Conservation (phyloP, 139 green algal species). For the Coelastrella sp. region DNA sequence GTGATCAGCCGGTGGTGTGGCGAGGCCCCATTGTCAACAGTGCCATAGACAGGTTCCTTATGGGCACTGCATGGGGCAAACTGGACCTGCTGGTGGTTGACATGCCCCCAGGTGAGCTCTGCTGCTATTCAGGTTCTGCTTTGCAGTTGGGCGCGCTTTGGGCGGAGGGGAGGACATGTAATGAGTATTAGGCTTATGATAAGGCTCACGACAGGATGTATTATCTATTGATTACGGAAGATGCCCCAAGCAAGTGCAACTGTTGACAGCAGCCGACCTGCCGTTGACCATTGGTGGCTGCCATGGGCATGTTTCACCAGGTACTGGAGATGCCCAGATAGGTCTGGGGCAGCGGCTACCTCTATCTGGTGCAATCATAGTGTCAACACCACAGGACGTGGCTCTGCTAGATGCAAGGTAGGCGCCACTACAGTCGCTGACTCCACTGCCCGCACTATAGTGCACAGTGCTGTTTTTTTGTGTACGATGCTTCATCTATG, state of each 20-base stretch:
- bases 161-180: too few species aligned
- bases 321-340: conserved; percentile 84
- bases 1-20: conserved; percentile 86
- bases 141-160: too few species aligned
- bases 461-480: background rate
- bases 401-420: conserved; percentile 76
- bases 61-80: conserved; percentile 81
- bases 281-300: background rate
- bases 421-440: background rate
- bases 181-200: too few species aligned
- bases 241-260: too few species aligned
- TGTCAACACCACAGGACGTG: conserved; percentile 90
- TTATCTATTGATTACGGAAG: too few species aligned
- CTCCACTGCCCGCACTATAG: background rate
- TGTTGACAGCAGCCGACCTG: too few species aligned
- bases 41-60: conserved; percentile 89
- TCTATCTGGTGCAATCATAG: conserved; percentile 88
- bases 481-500: too few species aligned
- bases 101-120: conserved; percentile 87
- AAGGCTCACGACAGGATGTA: too few species aligned
- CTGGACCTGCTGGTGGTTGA: conserved; percentile 95
- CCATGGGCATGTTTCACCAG: conserved; percentile 4
- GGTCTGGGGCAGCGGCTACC: conserved; percentile 83
- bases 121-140: background rate
- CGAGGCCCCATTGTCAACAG: conserved; percentile 94